phyloP scores from a whole-genome alignment of 208 protist genomes.

The Lotmaria passim region DNA sequence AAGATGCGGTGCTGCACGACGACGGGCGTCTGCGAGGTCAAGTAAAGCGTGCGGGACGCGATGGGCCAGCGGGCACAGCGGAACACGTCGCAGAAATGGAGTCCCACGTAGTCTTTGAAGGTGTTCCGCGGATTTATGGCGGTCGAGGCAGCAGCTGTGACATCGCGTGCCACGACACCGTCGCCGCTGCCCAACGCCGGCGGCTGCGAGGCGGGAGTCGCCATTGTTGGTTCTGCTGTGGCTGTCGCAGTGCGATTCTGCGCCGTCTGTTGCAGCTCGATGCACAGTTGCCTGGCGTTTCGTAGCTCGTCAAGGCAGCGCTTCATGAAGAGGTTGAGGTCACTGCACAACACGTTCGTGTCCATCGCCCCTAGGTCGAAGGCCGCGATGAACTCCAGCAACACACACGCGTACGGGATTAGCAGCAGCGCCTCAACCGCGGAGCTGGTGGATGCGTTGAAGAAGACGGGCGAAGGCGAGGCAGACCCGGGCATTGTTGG shows the following conservation, averaged over 20 bases:
- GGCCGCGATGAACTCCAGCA: constrained; percentile 68
- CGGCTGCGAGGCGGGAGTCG: not conserved
- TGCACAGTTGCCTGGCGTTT: constrained; percentile 10
- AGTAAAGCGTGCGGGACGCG: constrained; percentile 20
- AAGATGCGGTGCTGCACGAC: constrained; percentile 32
- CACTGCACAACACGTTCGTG: constrained; percentile 14
- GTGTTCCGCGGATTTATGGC: not conserved
- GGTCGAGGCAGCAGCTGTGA: not conserved
- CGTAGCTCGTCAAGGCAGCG: constrained; percentile 23
- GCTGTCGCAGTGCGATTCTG: not conserved
- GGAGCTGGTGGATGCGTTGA: not conserved
- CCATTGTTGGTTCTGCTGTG: not conserved
- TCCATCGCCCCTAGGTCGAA: constrained; percentile 31
- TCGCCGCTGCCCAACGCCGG: not conserved
- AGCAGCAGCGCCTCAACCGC: constrained; percentile 41
- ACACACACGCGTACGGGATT: constrained; percentile 58
- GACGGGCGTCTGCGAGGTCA: constrained; percentile 22
- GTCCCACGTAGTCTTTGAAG: constrained; percentile 21
- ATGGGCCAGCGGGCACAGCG: constrained; percentile 30
- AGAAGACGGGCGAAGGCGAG: not conserved
- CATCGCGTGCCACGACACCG: not conserved
- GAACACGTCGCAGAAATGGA: constrained; percentile 41
- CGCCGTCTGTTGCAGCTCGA: constrained; percentile 13
- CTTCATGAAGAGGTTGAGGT: constrained; percentile 15
- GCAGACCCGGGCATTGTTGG: not conserved